Conservation (phyloP, 257 asterid species). For the Fraxinus cuspidata region DNA sequence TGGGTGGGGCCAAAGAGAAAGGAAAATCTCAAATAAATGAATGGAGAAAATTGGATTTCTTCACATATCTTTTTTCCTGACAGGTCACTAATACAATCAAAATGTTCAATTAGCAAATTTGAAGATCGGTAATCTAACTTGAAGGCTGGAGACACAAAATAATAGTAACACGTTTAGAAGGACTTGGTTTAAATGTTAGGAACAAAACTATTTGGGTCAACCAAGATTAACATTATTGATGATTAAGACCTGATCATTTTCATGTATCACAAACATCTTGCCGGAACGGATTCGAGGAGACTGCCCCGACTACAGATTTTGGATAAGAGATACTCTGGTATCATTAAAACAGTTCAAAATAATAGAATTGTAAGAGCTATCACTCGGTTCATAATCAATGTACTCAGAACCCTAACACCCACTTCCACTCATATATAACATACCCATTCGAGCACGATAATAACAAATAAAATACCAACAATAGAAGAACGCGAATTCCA, state of each 20-base stretch:
- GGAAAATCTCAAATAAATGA: background rate
- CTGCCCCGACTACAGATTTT: background rate
- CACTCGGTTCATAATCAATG: slow-evolving; percentile 6
- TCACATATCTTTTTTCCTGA: background rate
- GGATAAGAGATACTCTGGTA: background rate
- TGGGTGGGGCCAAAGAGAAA: background rate
- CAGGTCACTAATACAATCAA: background rate
- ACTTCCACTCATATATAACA: slow-evolving; percentile 9
- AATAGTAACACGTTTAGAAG: background rate
- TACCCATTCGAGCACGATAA: background rate
- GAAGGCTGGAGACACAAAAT: background rate
- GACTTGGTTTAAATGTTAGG: background rate
- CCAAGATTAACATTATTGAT: background rate
- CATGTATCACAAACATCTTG: background rate
- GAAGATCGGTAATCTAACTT: background rate
- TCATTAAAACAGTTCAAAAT: background rate
- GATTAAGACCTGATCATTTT: background rate
- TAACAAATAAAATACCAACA: background rate
- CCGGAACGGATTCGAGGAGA: slow-evolving; percentile 2
- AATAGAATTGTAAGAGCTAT: background rate
- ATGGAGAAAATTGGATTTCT: background rate
- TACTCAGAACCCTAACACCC: slow-evolving; percentile 31
- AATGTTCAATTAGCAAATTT: background rate
- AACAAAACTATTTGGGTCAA: background rate
- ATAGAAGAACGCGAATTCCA: background rate